Base-by-base conservation (phyloP, 495 filamentous ascomycete species). In the Delitschia confertaspora region DNA sequence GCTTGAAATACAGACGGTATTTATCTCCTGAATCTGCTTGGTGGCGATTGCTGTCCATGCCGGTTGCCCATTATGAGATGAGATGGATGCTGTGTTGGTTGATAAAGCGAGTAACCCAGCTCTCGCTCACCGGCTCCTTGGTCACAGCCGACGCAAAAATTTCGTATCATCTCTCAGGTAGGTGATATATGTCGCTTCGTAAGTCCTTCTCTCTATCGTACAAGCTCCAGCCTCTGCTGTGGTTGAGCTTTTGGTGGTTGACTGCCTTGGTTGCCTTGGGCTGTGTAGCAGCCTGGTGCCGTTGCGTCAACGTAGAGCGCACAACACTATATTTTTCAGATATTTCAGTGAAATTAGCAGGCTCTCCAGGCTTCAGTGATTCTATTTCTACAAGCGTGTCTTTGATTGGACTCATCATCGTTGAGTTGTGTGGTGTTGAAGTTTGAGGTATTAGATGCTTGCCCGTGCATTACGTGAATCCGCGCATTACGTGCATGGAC, bases 281-380 rank as follows among this genome's bases (percentile, higher is more conserved):
- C 18, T 31, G 41, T 35, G 41, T 44, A 18, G 22, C 31, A 18
- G 29, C 10, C 9, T 22, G 13, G 16, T 24, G 19, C 14, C 29
- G 21, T 10, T 21, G 41, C 20, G 29, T 25, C 41, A 44, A 35
- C 41, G 41, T 44, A 24, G 41, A 44, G 16, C 41, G 41, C n/a
- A 34, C 31, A 44, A 44, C 20, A 44, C 41, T 31, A 44, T 44
- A 22, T 21, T 35, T 34, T 17, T 44, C 41, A 24, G 41, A 16
- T 34, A 44, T 44, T 35, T 14, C 29, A 35, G 11, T 19, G 24
- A 22, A 44, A 22, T 22, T 44, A 34, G 27, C n/a, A n/a, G n/a
- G n/a, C n/a, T 42, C 39, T 14, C 39, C 17, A 31, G 39, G 33
- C 20, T 24, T 11, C 16, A 42, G 18, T 31, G 20, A 31, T 31